Base-by-base conservation (phyloP, 345 rosid species). In the Melastoma malabathricum region DNA sequence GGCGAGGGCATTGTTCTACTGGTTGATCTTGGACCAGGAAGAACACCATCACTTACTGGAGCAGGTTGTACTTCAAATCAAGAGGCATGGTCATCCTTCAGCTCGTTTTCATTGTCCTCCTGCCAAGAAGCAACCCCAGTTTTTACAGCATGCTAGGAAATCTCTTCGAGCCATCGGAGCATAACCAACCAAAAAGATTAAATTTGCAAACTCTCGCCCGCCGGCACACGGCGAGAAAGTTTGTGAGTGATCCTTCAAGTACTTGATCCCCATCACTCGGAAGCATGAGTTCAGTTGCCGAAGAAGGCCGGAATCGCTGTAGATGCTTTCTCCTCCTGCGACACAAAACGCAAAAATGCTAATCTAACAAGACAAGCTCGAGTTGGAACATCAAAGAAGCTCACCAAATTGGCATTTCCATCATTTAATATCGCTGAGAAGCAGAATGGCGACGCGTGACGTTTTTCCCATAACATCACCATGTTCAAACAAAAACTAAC, bases 211-310 rank as follows among this genome's bases (percentile, higher is more conserved):
- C 57, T 50, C 57, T 50, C 64, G 86, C 98, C 94, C 51, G 76
- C 58, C 52, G 66, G 59, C 74, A 78, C 57, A 84, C 75, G 17
- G 75, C 84, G 47, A 86, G 86, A 54, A 84, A 75, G 64, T 80
- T 84, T 10, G 96, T 80, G 19, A 78, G 47, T 45, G 77, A 78
- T 19, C 98, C 96, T 59, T 90, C 93, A 18, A 90, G 87, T 51
- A 90, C 64, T 27, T 59, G 87, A 62, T 86, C 84, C 62, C 98
- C 89, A 69, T 86, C 93, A 52, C 86, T 70, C 3, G 96, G 86
- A 69, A 86, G 62, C 75, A 86, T 70, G 16, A 90, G 75, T 67
- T 86, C 93, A 39, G 82, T 80, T 14, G 74, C 82, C 9, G 52
- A 69, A 71, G 76, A 75, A 54, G 89, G 89, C 71, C 93, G 82